Evolutionary conservation across 768 basidiomycete genomes (phyloP), one percentile per base, ranked within the genome.

Genomic region (Termitomyces sp.): DNA sequence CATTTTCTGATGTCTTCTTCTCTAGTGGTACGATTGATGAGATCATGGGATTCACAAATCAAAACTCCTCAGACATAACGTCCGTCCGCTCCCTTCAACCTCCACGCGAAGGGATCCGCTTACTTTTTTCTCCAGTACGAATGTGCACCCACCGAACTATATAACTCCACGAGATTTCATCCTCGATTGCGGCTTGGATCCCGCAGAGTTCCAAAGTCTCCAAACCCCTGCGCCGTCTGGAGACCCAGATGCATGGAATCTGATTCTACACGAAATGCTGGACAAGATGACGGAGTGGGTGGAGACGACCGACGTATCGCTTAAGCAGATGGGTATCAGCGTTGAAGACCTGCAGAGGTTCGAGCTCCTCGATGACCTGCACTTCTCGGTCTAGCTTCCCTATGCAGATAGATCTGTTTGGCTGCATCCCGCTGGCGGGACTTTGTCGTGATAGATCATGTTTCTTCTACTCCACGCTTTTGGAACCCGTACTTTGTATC

Each of bases 231-330:
- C 41, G 13, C 32, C 41, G 1, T 35, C 10, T 14, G 54, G 46
- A 28, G 54, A 55, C 26, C n/a, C 9, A 14, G 54, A 55, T 28
- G 38, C 44, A 2, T 55, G 54, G 54, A 38, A 47, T 9, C 28
- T 18, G 16, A 46, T 55, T 20, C 11, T 55, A n/a, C 54, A 55
- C 9, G 54, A 55, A 36, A 38, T 55, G 44, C 36, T 55, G n/a
- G 54, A 55, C 33, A 55, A 55, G n/a, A 46, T 55, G 44, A 55
- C 54, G 35, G 54, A 55, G 38, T 55, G 54, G 54, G 45, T 36
- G 8, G 48, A 55, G 35, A 46, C 54, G 14, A 46, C 54, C 8
- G 20, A 47, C 3, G 2, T 48, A 6, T 26, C 32, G 26, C 33
- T 55, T 24, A 48, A 3, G 24, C 35, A 55, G 18, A 38, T 55